Percentiles rank a stretch among this genome's conserved stretches.
These are phyloP conservation scores for Candida golubevii DNA, from an alignment of 805 yeast species.

Conservation along the genomic window DNA sequence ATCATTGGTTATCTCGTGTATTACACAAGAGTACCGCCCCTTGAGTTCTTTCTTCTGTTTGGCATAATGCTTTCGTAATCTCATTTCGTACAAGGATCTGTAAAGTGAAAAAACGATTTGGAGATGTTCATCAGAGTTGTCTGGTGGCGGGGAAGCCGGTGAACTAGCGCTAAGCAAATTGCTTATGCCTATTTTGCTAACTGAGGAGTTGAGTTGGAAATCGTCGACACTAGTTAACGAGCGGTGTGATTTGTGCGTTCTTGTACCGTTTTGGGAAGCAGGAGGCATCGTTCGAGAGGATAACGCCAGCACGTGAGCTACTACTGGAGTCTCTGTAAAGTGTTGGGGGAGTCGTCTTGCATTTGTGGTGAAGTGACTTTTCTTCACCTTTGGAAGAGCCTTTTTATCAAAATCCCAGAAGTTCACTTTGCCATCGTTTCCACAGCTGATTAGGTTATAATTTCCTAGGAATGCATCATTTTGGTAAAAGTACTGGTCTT, in stretches of 20 bases:
- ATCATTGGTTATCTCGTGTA: conserved; percentile 37
- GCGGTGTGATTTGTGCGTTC: conserved; percentile 7
- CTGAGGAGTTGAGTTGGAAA: conserved; percentile 6
- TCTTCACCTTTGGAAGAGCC: conserved; percentile 36
- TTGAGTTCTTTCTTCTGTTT: conserved; percentile 13
- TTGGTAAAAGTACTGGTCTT: conserved; percentile 12
- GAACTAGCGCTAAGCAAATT: conserved; percentile 11
- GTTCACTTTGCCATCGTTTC: conserved; percentile 37
- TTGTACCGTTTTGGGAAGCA: neutral
- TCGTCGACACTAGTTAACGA: conserved; percentile 13
- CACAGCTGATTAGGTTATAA: conserved; percentile 36
- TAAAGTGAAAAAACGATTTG: conserved; percentile 31
- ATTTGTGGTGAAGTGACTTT: conserved; percentile 12
- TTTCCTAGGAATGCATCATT: conserved; percentile 4
- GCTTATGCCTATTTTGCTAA: conserved; percentile 16
- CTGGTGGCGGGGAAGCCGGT: conserved; percentile 7
- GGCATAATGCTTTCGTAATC: conserved; percentile 32
- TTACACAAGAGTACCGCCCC: conserved; percentile 19
- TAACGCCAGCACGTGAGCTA: conserved; percentile 2
- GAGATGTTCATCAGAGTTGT: conserved; percentile 18
- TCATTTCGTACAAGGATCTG: conserved; percentile 30
- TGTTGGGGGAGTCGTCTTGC: conserved; percentile 3
- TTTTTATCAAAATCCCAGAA: conserved; percentile 43
- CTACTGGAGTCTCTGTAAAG: conserved; percentile 2
- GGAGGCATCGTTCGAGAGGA: conserved; percentile 2